These are phyloP conservation scores for Calonectria multiphialidica DNA, from an alignment of 2,329 filamentous ascomycete genomes.

Conservation along the genomic window DNA sequence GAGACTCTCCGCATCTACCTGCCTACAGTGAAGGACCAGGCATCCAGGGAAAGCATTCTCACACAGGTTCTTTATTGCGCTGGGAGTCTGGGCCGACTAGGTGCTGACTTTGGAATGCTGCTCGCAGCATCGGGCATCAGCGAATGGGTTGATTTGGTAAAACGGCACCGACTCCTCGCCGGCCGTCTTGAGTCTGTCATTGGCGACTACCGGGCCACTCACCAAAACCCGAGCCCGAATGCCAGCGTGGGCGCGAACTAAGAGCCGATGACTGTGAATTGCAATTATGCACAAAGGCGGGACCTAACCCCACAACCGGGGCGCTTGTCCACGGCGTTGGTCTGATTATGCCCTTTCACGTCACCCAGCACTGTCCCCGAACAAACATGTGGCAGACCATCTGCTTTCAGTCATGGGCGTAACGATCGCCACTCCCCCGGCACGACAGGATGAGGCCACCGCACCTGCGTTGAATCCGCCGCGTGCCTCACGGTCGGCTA, in stretches of 20 bases:
- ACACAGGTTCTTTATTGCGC: constrained; percentile 96
- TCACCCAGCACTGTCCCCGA: constrained; percentile 33
- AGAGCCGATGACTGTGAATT: constrained; percentile 17
- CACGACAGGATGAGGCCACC: constrained; percentile 36
- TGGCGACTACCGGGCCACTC: constrained; percentile 58
- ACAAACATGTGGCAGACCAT: constrained; percentile 34
- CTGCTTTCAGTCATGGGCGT: constrained; percentile 40
- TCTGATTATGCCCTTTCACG: constrained; percentile 37
- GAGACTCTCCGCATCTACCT: constrained; percentile 82
- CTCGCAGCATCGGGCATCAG: constrained; percentile 71
- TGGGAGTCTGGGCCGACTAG: constrained; percentile 87
- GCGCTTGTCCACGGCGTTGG: constrained; percentile 18
- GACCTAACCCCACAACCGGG: constrained; percentile 33
- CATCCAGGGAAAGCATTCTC: constrained; percentile 85
- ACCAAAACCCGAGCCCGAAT: constrained; percentile 23
- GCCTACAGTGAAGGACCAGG: constrained; percentile 83
- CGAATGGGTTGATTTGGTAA: constrained; percentile 91
- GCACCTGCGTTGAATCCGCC: constrained; percentile 32
- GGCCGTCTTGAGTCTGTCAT: constrained; percentile 80
- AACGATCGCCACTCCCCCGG: constrained; percentile 37
- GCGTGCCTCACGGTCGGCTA: constrained; percentile 36
- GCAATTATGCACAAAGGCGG: constrained; percentile 41
- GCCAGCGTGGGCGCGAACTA: constrained; percentile 16
- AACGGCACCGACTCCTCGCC: constrained; percentile 86
- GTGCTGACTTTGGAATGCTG: constrained; percentile 93